Conservation (phyloP, 148 eudicot species). For the Pharnaceum exiguum region DNA sequence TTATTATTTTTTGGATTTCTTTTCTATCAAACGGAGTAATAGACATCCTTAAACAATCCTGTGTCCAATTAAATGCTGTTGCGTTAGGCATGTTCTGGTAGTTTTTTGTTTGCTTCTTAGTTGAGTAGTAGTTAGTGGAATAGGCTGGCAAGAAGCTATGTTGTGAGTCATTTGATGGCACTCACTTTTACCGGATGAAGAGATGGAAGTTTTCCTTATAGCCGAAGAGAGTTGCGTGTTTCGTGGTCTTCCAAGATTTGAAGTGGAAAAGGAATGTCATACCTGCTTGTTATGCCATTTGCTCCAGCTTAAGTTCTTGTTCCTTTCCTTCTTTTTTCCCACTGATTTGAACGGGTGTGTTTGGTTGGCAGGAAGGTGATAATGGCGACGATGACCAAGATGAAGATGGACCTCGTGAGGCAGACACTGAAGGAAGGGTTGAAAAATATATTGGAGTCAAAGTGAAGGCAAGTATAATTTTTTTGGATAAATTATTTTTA, state of each 20-base stretch:
- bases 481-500: neutral
- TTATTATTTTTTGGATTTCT: no score
- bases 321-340: neutral
- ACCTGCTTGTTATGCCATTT: constrained; percentile 1
- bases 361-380: constrained; percentile 66
- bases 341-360: neutral
- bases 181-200: no score
- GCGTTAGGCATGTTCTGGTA: no score
- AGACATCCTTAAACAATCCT: no score
- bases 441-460: constrained; percentile 97
- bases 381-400: constrained; percentile 79
- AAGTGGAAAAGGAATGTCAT: neutral
- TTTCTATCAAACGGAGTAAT: no score
- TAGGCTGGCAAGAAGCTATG: no score
- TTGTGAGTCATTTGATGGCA: no score
- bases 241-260: neutral
- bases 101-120: no score
- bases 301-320: neutral
- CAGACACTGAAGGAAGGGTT: constrained; percentile 81
- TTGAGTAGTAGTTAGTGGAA: no score
- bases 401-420: constrained; percentile 80
- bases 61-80: no score
- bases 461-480: constrained; percentile 74
- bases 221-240: no score
- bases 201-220: no score